Base-by-base conservation (phyloP, 1,139 yeast genomes). In the Eremothecium coryli region DNA sequence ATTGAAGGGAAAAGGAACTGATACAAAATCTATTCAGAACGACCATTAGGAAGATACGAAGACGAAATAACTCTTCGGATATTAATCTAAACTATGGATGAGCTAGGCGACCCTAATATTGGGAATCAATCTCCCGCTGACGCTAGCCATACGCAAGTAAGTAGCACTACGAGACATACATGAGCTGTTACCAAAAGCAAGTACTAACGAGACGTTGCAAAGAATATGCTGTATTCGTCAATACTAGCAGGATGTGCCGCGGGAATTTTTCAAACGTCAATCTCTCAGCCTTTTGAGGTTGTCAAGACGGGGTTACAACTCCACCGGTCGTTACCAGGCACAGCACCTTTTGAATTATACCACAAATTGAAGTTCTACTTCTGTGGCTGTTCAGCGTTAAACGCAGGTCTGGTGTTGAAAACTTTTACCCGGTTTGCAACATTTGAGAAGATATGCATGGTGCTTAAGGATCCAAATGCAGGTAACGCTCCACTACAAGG, bases 211-310 rank as follows among this genome's bases (percentile, higher is more conserved):
- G n/a, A n/a, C n/a, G n/a, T n/a, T 20, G 10, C 22, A 8, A 8
- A 20, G 22, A 20, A 20, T 20, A 15, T n/a, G 16, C 16, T 25
- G 4, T n/a, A n/a, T 13, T 13, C 30, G 7, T 14, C 22, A 15
- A 9, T 35, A 18, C 21, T 35, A 15, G 79, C 93, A 2, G 94
- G 94, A 14, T 70, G 78, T 30, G 66, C 78, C 2, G 86, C 95
- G 0, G 82, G 88, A 0, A 70, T 80, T 1, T 72, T 73, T 2
- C 78, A 85, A 33, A 76, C 93, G 2, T 67, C 77, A 0, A 47
- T 77, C 12, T 79, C 94, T 0, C 85, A 82, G 52, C 96, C 97
- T 0, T 71, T 88, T 45, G 97, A 88, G 54, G 82, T 74, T 49
- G 58, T 80, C 41, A 88, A 88, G 56, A 81, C 93, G 16, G 73